Base-by-base conservation (phyloP, 2,329 filamentous ascomycete species). In the Ceratocystiopsis minuta region DNA sequence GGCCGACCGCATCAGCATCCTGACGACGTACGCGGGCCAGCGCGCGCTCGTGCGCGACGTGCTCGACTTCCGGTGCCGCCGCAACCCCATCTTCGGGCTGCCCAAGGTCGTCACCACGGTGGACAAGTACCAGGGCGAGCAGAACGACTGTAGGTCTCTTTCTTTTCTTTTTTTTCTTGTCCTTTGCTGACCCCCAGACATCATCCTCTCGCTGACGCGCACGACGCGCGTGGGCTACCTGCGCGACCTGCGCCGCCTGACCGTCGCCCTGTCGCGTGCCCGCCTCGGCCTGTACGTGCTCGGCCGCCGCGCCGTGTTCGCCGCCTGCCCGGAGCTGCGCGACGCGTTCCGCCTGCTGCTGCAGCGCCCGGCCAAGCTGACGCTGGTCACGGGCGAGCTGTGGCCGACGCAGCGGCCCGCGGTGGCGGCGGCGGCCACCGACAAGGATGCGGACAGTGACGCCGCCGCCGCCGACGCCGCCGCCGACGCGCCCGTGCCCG, bases 41-140 rank as follows among this genome's bases (percentile, higher is more conserved):
- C 71, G 78, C 45, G 85, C 87, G 31, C 65, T 98, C 52, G 83
- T 98, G 46, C 78, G 72, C 52, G 88, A 98, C 58, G 85, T 98
- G 4, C 62, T 98, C 40, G 65, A 64, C 14, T 83, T 92, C 55
- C 72, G 90, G 45, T 98, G 90, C 59, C 79, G 77, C 34, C 80
- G 74, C 52, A 92, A 86, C 52, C 64, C 77, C 2, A 64, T 96
- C 16, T 98, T 98, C 60, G 87, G 88, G 10, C 64, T 94, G 58
- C 90, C 90, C 16, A 81, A 79, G 59, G 79, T 81, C 41, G 84
- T 98, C 24, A 87, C 84, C 4, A 98, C 92, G 6, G 88, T 98
- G 48, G 90, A 98, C 64, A 95, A 94, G 59, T 98, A 96, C 55
- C 90, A 98, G 64, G 92, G 90, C 57, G 90, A 98, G 66, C 90